phyloP scores from a whole-genome alignment of 2,329 filamentous ascomycete genomes.

The Arthrobotrys musiformis region DNA sequence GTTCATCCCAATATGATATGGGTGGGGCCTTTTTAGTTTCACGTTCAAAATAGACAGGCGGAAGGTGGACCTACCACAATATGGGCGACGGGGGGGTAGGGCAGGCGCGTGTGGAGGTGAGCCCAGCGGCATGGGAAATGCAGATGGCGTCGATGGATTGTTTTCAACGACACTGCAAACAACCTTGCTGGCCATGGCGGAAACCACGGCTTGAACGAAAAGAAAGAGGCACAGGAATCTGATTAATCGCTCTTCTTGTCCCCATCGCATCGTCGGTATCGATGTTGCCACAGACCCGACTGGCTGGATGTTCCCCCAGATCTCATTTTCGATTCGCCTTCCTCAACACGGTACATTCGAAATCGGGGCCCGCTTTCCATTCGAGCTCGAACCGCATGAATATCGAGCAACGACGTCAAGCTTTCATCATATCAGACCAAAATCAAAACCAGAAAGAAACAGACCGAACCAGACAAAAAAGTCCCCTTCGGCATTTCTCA shows the following conservation, averaged over 20 bases:
- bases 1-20: slow-evolving; percentile 33
- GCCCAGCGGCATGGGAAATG: slow-evolving; percentile 44
- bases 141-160: slow-evolving; percentile 24
- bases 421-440: not conserved
- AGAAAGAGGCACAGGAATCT: slow-evolving; percentile 14
- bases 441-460: not conserved
- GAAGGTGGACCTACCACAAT: slow-evolving; percentile 50
- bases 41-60: slow-evolving; percentile 53
- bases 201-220: slow-evolving; percentile 35
- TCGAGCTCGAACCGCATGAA: slow-evolving; percentile 1
- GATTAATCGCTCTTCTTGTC: slow-evolving; percentile 28
- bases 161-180: slow-evolving; percentile 34
- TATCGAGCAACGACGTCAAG: not conserved
- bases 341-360: slow-evolving; percentile 32
- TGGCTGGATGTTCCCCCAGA: slow-evolving; percentile 29
- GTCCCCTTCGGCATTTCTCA: slow-evolving; percentile 21
- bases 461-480: not conserved
- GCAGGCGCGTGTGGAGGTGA: slow-evolving; percentile 13
- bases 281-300: slow-evolving; percentile 35
- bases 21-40: slow-evolving; percentile 54
- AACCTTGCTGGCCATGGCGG: slow-evolving; percentile 36
- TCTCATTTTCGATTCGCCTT: slow-evolving; percentile 21
- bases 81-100: slow-evolving; percentile 14
- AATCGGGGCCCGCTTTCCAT: not conserved
- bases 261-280: slow-evolving; percentile 43